These are phyloP conservation scores for Polysphondylium violaceum DNA, from an alignment of 78 protist species.

Conservation along the genomic window DNA sequence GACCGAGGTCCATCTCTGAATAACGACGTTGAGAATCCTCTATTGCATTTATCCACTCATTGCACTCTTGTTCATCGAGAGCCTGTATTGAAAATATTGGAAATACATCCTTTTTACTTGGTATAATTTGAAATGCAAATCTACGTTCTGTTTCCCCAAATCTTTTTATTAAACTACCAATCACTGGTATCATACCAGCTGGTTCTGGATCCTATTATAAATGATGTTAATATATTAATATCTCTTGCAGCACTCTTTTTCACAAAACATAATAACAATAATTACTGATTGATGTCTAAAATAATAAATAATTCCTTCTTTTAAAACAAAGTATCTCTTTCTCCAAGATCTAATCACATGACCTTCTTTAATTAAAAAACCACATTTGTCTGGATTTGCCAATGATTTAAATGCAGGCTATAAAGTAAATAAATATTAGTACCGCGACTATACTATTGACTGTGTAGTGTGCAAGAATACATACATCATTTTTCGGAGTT, in stretches of 20 bases:
- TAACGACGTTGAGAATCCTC: conserved; percentile 28
- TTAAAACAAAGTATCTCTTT: conserved; percentile 63
- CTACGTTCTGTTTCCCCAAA: conserved; percentile 58
- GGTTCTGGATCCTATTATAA: conserved; percentile 65
- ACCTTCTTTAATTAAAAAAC: conserved; percentile 71
- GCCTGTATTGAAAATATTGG: conserved; percentile 70
- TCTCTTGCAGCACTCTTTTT: not conserved
- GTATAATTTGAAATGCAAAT: conserved; percentile 62
- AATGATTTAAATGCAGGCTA: conserved; percentile 72
- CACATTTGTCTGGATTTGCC: conserved; percentile 67
- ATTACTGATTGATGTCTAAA: conserved; percentile 69
- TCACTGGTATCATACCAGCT: conserved; percentile 73
- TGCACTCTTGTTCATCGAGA: conserved; percentile 45
- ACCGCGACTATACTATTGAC: too few relatives aligned
- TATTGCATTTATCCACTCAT: conserved; percentile 56
- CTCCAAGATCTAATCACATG: conserved; percentile 78
- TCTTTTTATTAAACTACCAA: conserved; percentile 62
- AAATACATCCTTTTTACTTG: conserved; percentile 29
- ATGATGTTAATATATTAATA: not conserved
- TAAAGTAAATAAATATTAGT: not conserved
- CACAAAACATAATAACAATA: not conserved
- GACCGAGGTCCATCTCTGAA: not conserved
- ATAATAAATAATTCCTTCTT: conserved; percentile 66
- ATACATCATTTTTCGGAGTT: conserved; percentile 66
- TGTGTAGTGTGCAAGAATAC: too few relatives aligned